Evolutionary conservation across 768 basidiomycete genomes (phyloP), one percentile per base, ranked within the genome.

Genomic region (Amanita phalloides): DNA sequence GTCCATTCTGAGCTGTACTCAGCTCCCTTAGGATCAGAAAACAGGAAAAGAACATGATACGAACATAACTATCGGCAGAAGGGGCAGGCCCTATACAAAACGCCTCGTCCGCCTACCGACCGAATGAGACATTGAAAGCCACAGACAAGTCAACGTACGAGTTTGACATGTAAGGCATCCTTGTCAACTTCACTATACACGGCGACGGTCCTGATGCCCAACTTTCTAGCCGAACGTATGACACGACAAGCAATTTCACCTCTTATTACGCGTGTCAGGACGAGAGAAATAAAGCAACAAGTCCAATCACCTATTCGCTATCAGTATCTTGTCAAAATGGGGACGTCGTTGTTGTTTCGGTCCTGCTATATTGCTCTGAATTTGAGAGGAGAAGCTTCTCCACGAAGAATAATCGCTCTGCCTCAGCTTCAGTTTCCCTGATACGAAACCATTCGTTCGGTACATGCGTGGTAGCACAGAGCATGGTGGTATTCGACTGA

Each of bases 231-330:
- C 0, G 93, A 95, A 23, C 88, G 83, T 51, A 95, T 95, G 41
- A 97, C 90, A 17, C 93, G 84, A 65, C 94, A 96, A 4, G 93
- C 92, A 56, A 97, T 97, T 67, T 97, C 93, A 44, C 93, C 93
- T 65, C 92, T 95, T 25, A 55, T 11, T 1, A 49, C 4, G 17
- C 54, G 13, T 41, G 32, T 21, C 53, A 33, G 3, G 3, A 9
- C 44, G 36, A 33, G 20, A 52, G 23, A 25, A 41, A 10, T 30
- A 23, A 9, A 25, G 10, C 5, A 6, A 38, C 36, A 6, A 5
- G 8, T 26, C 6, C 11, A 23, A 45, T 35, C 51, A 85, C 92
- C 92, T 72, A 62, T 96, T 96, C 0, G 92, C 92, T 52, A 96
- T 82, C 21, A 96, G 75, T 54, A 94, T 89, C 74, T 96, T 96